Conservation (phyloP, 768 basidiomycete species). For the Boletus tylopilopsis region DNA sequence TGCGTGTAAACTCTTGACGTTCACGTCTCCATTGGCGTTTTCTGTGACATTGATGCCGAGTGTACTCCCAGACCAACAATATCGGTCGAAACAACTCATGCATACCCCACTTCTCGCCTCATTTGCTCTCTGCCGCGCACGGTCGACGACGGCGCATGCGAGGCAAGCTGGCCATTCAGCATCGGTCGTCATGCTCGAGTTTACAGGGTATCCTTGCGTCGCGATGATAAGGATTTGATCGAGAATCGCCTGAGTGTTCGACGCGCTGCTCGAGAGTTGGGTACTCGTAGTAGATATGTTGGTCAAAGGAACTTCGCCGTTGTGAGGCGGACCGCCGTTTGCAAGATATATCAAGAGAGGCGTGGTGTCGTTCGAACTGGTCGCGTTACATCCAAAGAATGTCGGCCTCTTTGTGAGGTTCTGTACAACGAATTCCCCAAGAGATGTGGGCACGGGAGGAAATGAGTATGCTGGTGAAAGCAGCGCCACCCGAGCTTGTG, state of each 20-base stretch:
- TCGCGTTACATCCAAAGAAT: constrained; percentile 42
- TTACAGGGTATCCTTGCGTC: constrained; percentile 37
- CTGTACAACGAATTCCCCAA: constrained; percentile 30
- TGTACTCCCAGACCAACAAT: constrained; percentile 27
- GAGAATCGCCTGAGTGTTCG: constrained; percentile 41
- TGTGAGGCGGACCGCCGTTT: constrained; percentile 43
- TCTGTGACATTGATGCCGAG: background rate
- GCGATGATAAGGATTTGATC: constrained; percentile 40
- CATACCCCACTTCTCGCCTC: constrained; percentile 28
- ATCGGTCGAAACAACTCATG: constrained; percentile 25
- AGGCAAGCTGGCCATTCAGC: constrained; percentile 45
- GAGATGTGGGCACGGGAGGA: constrained; percentile 27
- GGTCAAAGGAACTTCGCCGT: constrained; percentile 36
- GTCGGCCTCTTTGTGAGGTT: constrained; percentile 37
- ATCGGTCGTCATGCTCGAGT: constrained; percentile 29
- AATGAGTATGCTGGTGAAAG: constrained; percentile 32
- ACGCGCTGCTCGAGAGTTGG: constrained; percentile 35
- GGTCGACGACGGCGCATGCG: constrained; percentile 50
- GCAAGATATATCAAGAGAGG: constrained; percentile 58
- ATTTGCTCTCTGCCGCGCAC: constrained; percentile 31
- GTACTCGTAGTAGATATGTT: constrained; percentile 43
- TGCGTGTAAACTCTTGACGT: background rate
- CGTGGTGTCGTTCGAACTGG: constrained; percentile 25
- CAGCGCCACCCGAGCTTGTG: constrained; percentile 37
- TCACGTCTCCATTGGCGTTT: too few relatives aligned